A percentile compares a stretch with the other conserved stretches of the same genome.
These are phyloP conservation scores for Xylaria castorea DNA, from an alignment of 495 filamentous ascomycete species.

Conservation along the genomic window DNA sequence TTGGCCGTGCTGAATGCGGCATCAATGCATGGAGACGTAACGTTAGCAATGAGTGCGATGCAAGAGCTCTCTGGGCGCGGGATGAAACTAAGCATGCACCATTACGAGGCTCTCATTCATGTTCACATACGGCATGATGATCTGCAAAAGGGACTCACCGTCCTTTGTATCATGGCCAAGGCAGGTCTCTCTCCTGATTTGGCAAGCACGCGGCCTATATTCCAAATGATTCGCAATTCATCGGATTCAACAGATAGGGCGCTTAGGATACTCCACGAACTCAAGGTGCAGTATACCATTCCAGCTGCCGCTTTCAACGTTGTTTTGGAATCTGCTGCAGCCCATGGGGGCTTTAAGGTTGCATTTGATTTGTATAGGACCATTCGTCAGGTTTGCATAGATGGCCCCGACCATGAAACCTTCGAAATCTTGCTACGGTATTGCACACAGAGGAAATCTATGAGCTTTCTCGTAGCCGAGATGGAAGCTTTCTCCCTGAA, in stretches of 20 bases:
- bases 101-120: slow-evolving; percentile 80
- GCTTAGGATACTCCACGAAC: slow-evolving; percentile 60
- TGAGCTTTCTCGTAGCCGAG: slow-evolving; percentile 75
- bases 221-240: slow-evolving; percentile 41
- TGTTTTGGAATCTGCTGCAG: slow-evolving; percentile 62
- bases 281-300: slow-evolving; percentile 54
- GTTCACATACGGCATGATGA: slow-evolving; percentile 66
- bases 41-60: slow-evolving; percentile 71
- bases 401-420: slow-evolving; percentile 63
- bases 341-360: slow-evolving; percentile 51
- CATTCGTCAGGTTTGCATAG: slow-evolving; percentile 65
- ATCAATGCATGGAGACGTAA: slow-evolving; percentile 66
- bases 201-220: slow-evolving; percentile 66
- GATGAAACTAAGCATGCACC: slow-evolving; percentile 60
- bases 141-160: slow-evolving; percentile 61
- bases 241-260: slow-evolving; percentile 47
- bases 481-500: slow-evolving; percentile 69
- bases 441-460: slow-evolving; percentile 63
- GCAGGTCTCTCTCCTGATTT: slow-evolving; percentile 59
- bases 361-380: slow-evolving; percentile 76
- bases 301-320: slow-evolving; percentile 67
- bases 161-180: slow-evolving; percentile 72
- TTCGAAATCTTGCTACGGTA: slow-evolving; percentile 73
- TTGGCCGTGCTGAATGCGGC: slow-evolving; percentile 72
- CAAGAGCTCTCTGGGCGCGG: slow-evolving; percentile 61